phyloP scores from a whole-genome alignment of 805 yeast species.

The Ogataea wickerhamii region DNA sequence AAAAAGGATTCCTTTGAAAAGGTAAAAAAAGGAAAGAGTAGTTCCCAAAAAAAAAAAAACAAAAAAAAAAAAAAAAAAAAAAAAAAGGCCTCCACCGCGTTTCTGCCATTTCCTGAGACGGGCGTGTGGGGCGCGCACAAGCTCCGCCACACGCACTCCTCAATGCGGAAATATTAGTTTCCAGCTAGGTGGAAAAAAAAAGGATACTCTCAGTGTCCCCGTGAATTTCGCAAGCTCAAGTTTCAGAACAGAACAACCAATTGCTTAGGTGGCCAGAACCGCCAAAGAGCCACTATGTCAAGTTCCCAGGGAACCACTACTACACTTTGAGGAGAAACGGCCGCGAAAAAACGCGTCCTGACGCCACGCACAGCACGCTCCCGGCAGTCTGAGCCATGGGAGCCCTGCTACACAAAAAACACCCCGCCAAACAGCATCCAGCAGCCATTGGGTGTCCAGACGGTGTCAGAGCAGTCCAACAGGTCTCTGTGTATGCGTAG shows the following conservation, averaged over 20 bases:
- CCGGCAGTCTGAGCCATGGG: neutral
- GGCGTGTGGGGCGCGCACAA: neutral
- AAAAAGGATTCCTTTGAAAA: too few relatives aligned
- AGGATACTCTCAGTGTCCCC: constrained; percentile 11
- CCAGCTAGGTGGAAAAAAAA: constrained; percentile 4
- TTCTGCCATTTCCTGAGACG: constrained; percentile 9
- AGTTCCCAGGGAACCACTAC: too few relatives aligned
- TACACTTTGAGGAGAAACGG: too few relatives aligned
- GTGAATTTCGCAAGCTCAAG: constrained; percentile 4
- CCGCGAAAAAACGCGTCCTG: neutral
- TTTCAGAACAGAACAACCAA: neutral
- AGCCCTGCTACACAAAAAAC: neutral
- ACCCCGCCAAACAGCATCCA: neutral
- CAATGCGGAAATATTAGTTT: constrained; percentile 7
- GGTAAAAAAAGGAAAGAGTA: too few relatives aligned
- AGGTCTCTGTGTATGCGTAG: neutral
- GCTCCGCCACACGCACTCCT: constrained; percentile 2
- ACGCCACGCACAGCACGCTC: neutral
- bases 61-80: too few relatives aligned
- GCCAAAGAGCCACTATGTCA: neutral
- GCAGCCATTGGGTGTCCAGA: neutral
- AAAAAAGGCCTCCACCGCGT: constrained; percentile 11
- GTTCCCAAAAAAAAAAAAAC: too few relatives aligned
- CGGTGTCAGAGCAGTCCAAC: neutral
- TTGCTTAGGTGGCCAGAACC: neutral